Evolutionary conservation across 2,329 filamentous ascomycete species (phyloP).

Genomic region (Alternaria sp.): DNA sequence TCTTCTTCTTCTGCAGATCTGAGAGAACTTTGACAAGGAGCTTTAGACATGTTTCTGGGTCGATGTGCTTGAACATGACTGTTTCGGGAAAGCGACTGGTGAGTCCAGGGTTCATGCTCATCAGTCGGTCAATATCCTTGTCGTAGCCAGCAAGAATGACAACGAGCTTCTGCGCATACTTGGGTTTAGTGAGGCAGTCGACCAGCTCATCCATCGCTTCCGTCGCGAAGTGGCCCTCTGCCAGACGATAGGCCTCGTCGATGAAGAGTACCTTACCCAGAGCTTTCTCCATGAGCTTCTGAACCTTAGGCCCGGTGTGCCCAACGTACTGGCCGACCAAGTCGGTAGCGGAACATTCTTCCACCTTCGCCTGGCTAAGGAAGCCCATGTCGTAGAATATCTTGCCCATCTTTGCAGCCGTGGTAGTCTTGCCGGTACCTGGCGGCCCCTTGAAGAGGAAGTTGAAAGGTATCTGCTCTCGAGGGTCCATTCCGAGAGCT

Average conservation of each 20-base stretch:
- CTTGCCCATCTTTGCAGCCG: slow-evolving; percentile 75
- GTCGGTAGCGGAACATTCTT: slow-evolving; percentile 72
- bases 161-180: slow-evolving; percentile 65
- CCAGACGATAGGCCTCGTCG: slow-evolving; percentile 74
- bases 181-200: slow-evolving; percentile 61
- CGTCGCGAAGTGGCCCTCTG: slow-evolving; percentile 62
- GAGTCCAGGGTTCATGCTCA: slow-evolving; percentile 67
- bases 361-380: slow-evolving; percentile 63
- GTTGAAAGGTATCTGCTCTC: slow-evolving; percentile 67
- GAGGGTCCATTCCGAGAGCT: slow-evolving; percentile 60
- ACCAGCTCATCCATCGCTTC: slow-evolving; percentile 62
- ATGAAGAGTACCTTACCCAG: slow-evolving; percentile 73
- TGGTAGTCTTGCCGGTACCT: slow-evolving; percentile 75
- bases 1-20: slow-evolving; percentile 24
- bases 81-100: slow-evolving; percentile 69
- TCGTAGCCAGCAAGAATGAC: slow-evolving; percentile 74
- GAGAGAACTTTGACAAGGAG: slow-evolving; percentile 50
- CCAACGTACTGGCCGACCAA: slow-evolving; percentile 72
- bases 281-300: slow-evolving; percentile 64
- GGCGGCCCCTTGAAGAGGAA: slow-evolving; percentile 73
- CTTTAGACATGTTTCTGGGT: slow-evolving; percentile 35
- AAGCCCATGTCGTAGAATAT: slow-evolving; percentile 78
- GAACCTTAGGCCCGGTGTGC: slow-evolving; percentile 72
- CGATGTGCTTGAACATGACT: slow-evolving; percentile 60
- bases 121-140: slow-evolving; percentile 67